Conservation (phyloP, 148 eudicot genomes). For the Tetragonia tetragonoides region DNA sequence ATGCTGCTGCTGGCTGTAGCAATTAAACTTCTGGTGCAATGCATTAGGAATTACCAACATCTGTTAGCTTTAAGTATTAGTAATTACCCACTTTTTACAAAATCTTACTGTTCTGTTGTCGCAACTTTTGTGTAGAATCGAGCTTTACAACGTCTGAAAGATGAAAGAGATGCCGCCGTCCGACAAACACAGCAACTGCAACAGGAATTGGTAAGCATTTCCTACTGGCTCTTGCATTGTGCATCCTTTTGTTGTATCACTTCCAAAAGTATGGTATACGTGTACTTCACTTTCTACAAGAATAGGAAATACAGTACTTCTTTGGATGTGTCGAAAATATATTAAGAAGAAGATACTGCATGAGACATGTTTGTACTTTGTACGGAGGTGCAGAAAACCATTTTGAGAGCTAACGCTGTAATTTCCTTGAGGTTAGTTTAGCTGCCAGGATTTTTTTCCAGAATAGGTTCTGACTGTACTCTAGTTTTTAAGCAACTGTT, state of each 20-base stretch:
- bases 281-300: not conserved
- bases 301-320: not conserved
- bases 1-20: no score
- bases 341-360: not conserved
- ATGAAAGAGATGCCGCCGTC: constrained; percentile 71
- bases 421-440: not conserved
- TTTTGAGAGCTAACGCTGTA: not conserved
- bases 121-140: constrained; percentile 31
- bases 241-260: constrained; percentile 4
- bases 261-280: not conserved
- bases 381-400: not conserved
- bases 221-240: not conserved
- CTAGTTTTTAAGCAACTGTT: no score
- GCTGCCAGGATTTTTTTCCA: not conserved
- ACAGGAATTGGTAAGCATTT: constrained; percentile 59
- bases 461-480: not conserved
- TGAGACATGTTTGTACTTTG: not conserved
- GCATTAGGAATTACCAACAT: not conserved
- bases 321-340: not conserved
- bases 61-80: not conserved
- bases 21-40: no score
- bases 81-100: not conserved
- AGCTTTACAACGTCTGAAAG: constrained; percentile 52
- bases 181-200: constrained; percentile 64
- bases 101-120: constrained; percentile 3